Conservation (phyloP, 1,284 basidiomycete species). For the Cerioporus squamosus region DNA sequence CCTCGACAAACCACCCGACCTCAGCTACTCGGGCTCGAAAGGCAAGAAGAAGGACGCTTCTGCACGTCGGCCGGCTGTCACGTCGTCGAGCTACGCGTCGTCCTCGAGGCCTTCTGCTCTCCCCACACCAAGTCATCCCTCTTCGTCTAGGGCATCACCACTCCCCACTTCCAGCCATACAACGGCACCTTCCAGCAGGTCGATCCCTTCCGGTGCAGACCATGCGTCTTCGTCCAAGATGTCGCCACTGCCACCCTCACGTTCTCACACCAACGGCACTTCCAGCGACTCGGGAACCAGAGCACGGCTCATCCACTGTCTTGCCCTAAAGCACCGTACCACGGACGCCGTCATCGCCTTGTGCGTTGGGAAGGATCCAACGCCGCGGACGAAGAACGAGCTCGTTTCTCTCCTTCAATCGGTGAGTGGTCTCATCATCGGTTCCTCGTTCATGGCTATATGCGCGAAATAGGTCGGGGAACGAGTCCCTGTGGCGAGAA, state of each 20-base stretch:
- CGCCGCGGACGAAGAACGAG: conserved; percentile 14
- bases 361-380: conserved; percentile 25
- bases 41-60: conserved; percentile 34
- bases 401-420: conserved; percentile 46
- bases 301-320: conserved; percentile 55
- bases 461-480: conserved; percentile 53
- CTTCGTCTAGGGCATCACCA: conserved; percentile 4
- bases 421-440: conserved; percentile 39
- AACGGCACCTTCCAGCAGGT: too few relatives aligned
- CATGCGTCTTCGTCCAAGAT: conserved; percentile 9
- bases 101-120: not conserved
- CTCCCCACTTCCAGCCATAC: too few relatives aligned
- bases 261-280: conserved; percentile 20
- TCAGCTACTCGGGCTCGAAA: conserved; percentile 28
- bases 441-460: not conserved
- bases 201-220: too few relatives aligned
- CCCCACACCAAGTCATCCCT: not conserved
- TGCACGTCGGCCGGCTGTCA: conserved; percentile 14
- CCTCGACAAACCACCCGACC: conserved; percentile 46
- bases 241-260: conserved; percentile 23
- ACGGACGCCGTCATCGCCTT: conserved; percentile 37
- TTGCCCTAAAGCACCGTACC: conserved; percentile 52
- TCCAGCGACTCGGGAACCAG: conserved; percentile 22
- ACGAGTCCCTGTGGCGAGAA: conserved; percentile 38
- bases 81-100: not conserved